Evolutionary conservation across 257 asterid genomes (phyloP), one percentile per base, ranked within the genome.

Genomic region (Cordia subcordata): DNA sequence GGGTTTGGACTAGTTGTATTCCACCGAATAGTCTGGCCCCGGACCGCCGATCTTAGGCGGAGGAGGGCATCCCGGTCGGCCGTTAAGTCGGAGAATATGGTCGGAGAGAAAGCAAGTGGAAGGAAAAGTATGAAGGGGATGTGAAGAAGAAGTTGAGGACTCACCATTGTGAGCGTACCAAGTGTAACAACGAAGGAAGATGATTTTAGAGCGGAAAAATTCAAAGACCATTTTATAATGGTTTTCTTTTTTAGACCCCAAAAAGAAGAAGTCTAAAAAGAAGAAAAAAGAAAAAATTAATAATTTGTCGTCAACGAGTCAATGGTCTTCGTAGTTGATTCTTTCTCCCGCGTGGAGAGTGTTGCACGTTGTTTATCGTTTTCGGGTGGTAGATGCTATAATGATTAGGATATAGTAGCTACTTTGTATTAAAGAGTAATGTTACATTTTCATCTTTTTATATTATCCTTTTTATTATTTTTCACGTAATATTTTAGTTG

Each of bases 21-120:
- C 95, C 93, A 86, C 18, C 4, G n/a, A 38, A 65, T 62, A 8
- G 93, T 83, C 17, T 71, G 77, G 73, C 95, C 93, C 16, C 77
- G 45, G 42, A 75, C 51, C 49, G 77, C 60, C 18, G 35, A 23
- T 5, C 63, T 67, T 0, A 86, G 78, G 69, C 66, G 66, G 68
- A 84, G 72, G 53, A 86, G 85, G 70, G 87, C 82, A 23, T 71
- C 53, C 49, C 68, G 78, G 62, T 84, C 87, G 13, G 68, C 79
- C 16, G 72, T 61, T 27, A 79, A 55, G 44, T 63, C 75, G 49
- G 85, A 68, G 69, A 57, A 38, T 23, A 45, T 50, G 23, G 65
- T n/a, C 18, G 71, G 53, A 71, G 66, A 63, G 54, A 45, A 62
- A 70, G 37, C 60, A 65, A 1, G 66, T 66, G 64, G 47, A 63